phyloP scores from a whole-genome alignment of 2,329 filamentous ascomycete genomes.

The Ceratocystis alfenasii region DNA sequence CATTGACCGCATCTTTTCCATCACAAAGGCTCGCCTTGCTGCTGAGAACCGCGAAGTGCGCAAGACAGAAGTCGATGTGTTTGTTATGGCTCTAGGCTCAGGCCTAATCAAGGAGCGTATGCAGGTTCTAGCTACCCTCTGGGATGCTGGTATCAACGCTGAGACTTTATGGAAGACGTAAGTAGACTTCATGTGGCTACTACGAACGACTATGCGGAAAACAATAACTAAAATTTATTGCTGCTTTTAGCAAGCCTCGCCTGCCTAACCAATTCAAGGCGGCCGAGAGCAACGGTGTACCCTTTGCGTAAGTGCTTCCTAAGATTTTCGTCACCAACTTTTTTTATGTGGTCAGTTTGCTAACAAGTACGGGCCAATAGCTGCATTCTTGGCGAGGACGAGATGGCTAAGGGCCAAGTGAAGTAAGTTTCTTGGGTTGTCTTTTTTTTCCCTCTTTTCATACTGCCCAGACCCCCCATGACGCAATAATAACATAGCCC shows the following conservation, averaged over 20 bases:
- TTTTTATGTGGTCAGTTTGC: neutral
- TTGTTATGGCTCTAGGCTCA: slow-evolving; percentile 84
- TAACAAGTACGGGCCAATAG: slow-evolving; percentile 14
- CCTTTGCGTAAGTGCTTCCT: slow-evolving; percentile 45
- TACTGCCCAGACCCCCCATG: neutral
- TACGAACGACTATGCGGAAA: no score
- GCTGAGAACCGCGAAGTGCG: slow-evolving; percentile 47
- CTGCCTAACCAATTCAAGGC: slow-evolving; percentile 82
- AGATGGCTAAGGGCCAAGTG: slow-evolving; percentile 70
- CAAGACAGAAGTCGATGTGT: slow-evolving; percentile 73
- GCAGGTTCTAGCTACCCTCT: slow-evolving; percentile 61
- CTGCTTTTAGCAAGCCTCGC: slow-evolving; percentile 57
- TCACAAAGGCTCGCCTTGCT: slow-evolving; percentile 66
- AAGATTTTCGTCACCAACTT: neutral
- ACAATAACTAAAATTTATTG: neutral
- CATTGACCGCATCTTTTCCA: slow-evolving; percentile 88
- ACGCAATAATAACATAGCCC: neutral
- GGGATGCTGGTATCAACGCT: slow-evolving; percentile 82
- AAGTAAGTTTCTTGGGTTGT: slow-evolving; percentile 32
- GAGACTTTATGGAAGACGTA: slow-evolving; percentile 71
- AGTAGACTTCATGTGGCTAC: neutral
- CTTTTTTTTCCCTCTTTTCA: neutral
- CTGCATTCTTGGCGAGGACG: slow-evolving; percentile 83
- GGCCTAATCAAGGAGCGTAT: slow-evolving; percentile 76
- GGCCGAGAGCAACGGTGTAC: slow-evolving; percentile 66